Evolutionary conservation across 257 asterid genomes (phyloP), one percentile per base, ranked within the genome.

Genomic region (Nicotiana benthamiana): DNA sequence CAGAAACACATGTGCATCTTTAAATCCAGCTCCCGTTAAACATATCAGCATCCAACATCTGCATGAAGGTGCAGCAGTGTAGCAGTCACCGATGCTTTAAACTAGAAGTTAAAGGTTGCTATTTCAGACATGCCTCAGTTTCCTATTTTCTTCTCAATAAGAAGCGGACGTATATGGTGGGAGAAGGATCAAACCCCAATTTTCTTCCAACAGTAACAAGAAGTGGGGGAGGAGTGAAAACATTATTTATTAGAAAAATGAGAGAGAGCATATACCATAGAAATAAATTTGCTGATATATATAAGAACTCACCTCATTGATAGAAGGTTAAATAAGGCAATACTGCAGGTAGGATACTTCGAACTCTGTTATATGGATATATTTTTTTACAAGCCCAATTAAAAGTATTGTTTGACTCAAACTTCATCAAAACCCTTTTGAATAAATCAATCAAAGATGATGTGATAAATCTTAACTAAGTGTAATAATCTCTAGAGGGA

Each of bases 321-420:
- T 89, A 82, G 87, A 89, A 79, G 99, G 94, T 86, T 95, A 97
- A 32, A 95, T 67, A 83, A 93, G 86, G 88, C 94, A 95, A 81
- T 84, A 93, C 86, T 95, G 98, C 80, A 92, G 89, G 88, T 84
- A 84, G 80, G 99, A 95, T 75, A 98, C 98, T 83, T 92, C 97
- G 24, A 85, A 84, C 86, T 90, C 92, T 7, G 90, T 77, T 20
- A 87, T 87, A 77, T 62, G 75, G 75, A 95, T 91, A 86, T 93
- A 92, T 76, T 82, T 86, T 84, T 82, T 90, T 87, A 95, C 87
- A 91, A 90, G 66, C 99, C 98, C 82, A 89, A 81, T 63, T 91
- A 94, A 80, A 84, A 91, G 83, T 84, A 92, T 28, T 28, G 4
- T 28, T 28, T 28, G 32, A 28, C 32, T 1, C 32, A 28, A 28